Conservation (phyloP, 371 early-diverging fungal species). For the Apophysomyces variabilis region DNA sequence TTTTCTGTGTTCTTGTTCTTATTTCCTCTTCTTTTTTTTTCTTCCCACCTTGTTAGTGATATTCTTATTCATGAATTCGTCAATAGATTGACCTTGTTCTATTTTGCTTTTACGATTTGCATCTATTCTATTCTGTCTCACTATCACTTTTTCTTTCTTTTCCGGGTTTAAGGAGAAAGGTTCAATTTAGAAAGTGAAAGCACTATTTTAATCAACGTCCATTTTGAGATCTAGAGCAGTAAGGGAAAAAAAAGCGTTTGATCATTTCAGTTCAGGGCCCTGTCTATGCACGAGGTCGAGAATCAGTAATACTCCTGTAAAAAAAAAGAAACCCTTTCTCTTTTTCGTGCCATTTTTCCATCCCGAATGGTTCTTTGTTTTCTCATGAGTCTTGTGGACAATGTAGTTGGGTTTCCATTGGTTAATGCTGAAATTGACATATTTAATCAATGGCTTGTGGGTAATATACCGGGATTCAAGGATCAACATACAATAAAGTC, state of each 20-base stretch:
- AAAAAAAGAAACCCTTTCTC: constrained; percentile 17
- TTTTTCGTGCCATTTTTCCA: constrained; percentile 28
- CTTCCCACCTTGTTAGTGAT: background rate
- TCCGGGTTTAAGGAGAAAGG: constrained; percentile 21
- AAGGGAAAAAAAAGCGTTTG: constrained; percentile 1
- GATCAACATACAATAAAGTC: too few relatives aligned
- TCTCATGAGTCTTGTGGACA: background rate
- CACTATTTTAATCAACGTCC: constrained; percentile 13
- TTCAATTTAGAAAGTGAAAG: constrained; percentile 18
- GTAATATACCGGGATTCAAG: too few relatives aligned
- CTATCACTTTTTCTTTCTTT: background rate
- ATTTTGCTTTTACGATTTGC: background rate
- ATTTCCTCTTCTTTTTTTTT: constrained; percentile 12
- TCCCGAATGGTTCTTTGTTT: background rate
- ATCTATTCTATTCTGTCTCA: constrained; percentile 8
- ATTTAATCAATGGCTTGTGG: too few relatives aligned
- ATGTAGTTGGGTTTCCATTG: too few relatives aligned
- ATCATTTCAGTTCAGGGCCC: constrained; percentile 1
- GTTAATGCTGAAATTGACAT: too few relatives aligned
- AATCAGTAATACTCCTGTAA: constrained; percentile 10
- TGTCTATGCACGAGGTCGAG: constrained; percentile 2
- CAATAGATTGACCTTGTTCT: too few relatives aligned
- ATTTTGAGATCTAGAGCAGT: constrained; percentile 13
- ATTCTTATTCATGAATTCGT: too few relatives aligned
- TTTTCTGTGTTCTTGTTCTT: constrained; percentile 4